Conservation (phyloP, 108 stramenopile species). For the Aurantiochytrium sp. region DNA sequence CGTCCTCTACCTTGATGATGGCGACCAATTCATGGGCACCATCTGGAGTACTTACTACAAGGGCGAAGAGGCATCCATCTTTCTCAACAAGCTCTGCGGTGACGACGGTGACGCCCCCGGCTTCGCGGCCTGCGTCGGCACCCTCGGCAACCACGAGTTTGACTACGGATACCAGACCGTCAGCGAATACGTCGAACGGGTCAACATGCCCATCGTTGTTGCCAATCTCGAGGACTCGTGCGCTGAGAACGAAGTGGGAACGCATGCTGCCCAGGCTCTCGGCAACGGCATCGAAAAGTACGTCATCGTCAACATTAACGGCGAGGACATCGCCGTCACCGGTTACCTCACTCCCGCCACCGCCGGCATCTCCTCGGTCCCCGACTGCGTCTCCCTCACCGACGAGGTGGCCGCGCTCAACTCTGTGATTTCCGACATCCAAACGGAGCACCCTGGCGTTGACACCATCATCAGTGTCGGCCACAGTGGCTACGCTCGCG, state of each 20-base stretch:
- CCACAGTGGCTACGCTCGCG: constrained; percentile 5
- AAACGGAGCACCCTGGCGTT: background rate
- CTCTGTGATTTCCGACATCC: background rate
- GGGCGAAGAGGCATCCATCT: background rate
- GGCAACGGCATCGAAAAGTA: background rate
- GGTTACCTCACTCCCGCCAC: background rate
- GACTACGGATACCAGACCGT: constrained; percentile 9
- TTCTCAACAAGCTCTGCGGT: background rate
- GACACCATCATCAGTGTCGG: background rate
- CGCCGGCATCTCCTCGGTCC: background rate
- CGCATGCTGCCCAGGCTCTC: background rate
- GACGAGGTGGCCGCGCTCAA: background rate
- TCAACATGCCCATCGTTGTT: background rate
- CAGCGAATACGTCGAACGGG: background rate
- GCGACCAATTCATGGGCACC: background rate
- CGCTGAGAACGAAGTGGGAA: background rate
- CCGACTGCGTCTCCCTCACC: background rate
- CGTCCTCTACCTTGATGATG: background rate
- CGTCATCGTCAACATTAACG: background rate
- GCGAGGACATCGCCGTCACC: background rate
- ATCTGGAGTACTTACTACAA: background rate
- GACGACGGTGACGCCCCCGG: background rate
- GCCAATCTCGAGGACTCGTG: background rate
- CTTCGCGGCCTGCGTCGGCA: background rate
- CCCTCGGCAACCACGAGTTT: constrained; percentile 8